Conservation (phyloP, 1,139 yeast genomes). For the Pichiaceae sp. region DNA sequence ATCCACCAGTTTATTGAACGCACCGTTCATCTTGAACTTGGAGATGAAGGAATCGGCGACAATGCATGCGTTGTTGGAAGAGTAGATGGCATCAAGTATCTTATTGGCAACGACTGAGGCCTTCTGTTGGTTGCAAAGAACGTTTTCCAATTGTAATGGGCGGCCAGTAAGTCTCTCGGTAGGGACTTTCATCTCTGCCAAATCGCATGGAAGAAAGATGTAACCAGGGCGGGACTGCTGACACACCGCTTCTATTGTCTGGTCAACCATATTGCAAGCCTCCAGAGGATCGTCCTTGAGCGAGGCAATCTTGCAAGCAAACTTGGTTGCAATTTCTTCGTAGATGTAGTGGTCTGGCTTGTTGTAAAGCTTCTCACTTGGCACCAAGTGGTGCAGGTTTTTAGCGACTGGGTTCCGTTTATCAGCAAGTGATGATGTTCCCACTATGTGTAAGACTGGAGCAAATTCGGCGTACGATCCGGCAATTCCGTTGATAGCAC, state of each 20-base stretch:
- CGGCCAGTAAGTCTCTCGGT: constrained; percentile 24
- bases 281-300: constrained; percentile 39
- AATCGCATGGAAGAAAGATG: constrained; percentile 65
- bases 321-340: constrained; percentile 48
- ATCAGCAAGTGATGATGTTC: constrained; percentile 44
- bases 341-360: constrained; percentile 59
- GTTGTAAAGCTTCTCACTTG: constrained; percentile 37
- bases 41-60: constrained; percentile 57
- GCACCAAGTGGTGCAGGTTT: constrained; percentile 61
- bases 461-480: constrained; percentile 77
- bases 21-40: constrained; percentile 37
- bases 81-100: constrained; percentile 45
- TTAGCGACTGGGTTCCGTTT: constrained; percentile 11
- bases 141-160: constrained; percentile 13
- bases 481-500: constrained; percentile 76
- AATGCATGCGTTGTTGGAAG: constrained; percentile 49
- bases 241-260: constrained; percentile 49
- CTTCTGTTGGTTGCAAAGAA: constrained; percentile 18
- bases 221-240: constrained; percentile 69
- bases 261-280: constrained; percentile 50
- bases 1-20: constrained; percentile 36
- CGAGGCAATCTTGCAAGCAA: constrained; percentile 47
- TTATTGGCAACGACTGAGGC: constrained; percentile 30
- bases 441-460: constrained; percentile 78
- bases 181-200: constrained; percentile 45